Evolutionary conservation across 331 rosid genomes (phyloP), one percentile per base, ranked within the genome.

Genomic region (Ulmus americana): DNA sequence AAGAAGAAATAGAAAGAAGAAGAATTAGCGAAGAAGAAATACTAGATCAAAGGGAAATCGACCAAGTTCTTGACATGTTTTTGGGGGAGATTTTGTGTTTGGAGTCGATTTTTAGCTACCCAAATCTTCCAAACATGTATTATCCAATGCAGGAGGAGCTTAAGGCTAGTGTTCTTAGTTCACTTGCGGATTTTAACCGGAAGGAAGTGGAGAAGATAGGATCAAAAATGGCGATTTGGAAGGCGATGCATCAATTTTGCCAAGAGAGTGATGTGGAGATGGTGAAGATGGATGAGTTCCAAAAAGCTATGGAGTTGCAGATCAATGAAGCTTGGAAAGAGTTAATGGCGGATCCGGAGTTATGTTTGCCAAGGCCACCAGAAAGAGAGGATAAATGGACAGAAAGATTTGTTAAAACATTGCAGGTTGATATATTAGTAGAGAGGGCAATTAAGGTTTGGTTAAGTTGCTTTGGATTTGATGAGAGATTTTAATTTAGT

Each of bases 41-140:
- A 28, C 35, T 2, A 28, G 35, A 28, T 28, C 35, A 28, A 28
- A 28, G 35, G 35, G 35, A 46, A 8, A 55, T 55, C 10, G 42
- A 55, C 35, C 59, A 8, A 8, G 7, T 55, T 6, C n/a, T 55
- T 1, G 59, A 55, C 13, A 55, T 55, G 59, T 55, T 55, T 28
- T 22, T 55, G 14, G 10, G 15, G 14, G 59, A 55, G 12, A 6
- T 10, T 22, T 2, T 55, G 41, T 28, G 59, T 16, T 55, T 55
- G 59, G 59, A 55, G 59, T 55, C 59, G 13, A 10, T 55, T 20
- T 20, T 55, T 13, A 55, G 59, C 40, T 22, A 20, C 14, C 59
- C 59, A 6, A 55, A 7, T 55, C 40, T 55, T 12, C 12, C 59
- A 4, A 7, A n/a, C n/a, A 6, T 2, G 18, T 13, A n/a, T 49